These are phyloP conservation scores for Hypoxylon lienhwacheense DNA, from an alignment of 495 filamentous ascomycete species.

Conservation along the genomic window DNA sequence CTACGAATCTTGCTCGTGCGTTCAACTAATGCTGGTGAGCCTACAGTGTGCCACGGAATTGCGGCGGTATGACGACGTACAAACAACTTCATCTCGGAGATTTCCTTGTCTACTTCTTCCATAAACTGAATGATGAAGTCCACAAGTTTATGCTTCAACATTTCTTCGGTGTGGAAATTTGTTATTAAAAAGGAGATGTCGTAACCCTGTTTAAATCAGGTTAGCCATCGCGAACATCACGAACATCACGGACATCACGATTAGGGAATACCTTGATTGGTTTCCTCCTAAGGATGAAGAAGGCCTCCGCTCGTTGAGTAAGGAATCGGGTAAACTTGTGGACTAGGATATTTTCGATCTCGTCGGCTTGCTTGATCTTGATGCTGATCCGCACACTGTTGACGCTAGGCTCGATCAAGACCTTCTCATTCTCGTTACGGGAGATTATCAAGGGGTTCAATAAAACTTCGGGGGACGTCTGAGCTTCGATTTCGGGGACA, in stretches of 20 bases:
- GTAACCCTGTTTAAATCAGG: slow-evolving; percentile 67
- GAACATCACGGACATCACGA: not conserved
- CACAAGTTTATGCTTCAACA: slow-evolving; percentile 97
- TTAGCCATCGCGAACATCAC: not conserved
- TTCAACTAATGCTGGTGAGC: slow-evolving; percentile 69
- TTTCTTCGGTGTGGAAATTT: slow-evolving; percentile 95
- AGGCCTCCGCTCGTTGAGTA: slow-evolving; percentile 93
- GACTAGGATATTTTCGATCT: slow-evolving; percentile 95
- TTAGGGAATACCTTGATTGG: slow-evolving; percentile 75
- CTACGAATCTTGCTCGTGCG: slow-evolving; percentile 94
- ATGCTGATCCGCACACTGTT: slow-evolving; percentile 96
- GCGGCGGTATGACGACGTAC: slow-evolving; percentile 60
- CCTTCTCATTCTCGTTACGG: slow-evolving; percentile 92
- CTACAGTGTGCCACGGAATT: slow-evolving; percentile 1
- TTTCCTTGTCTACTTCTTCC: slow-evolving; percentile 99
- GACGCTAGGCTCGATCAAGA: slow-evolving; percentile 90
- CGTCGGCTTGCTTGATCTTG: slow-evolving; percentile 98
- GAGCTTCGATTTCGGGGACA: slow-evolving; percentile 95
- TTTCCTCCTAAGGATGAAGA: slow-evolving; percentile 95
- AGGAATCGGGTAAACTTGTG: slow-evolving; percentile 98
- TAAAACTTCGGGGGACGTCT: slow-evolving; percentile 89
- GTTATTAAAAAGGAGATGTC: slow-evolving; percentile 99
- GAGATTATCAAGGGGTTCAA: slow-evolving; percentile 86
- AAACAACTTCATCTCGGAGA: slow-evolving; percentile 99
- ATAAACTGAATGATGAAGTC: slow-evolving; percentile 99